These are phyloP conservation scores for Penicillium sp. DNA, from an alignment of 2,329 filamentous ascomycete species.

Conservation along the genomic window DNA sequence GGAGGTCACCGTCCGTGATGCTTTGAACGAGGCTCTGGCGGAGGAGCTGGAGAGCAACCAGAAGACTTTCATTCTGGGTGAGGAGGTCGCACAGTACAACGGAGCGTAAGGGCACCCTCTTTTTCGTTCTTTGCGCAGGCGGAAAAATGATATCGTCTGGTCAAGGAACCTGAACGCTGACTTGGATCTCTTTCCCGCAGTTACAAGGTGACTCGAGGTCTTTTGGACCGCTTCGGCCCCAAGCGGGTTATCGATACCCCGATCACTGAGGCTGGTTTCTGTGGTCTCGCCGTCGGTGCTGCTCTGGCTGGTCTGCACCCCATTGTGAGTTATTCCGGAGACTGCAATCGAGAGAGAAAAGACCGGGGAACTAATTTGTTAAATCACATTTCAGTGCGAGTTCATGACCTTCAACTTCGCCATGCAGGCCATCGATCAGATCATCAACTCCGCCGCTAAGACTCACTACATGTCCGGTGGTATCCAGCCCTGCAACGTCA, in stretches of 20 bases:
- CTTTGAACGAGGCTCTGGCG: conserved; percentile 93
- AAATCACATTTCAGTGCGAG: conserved; percentile 65
- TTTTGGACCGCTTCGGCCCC: conserved; percentile 94
- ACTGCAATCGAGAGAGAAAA: neutral
- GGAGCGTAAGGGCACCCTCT: conserved; percentile 64
- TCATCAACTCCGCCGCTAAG: conserved; percentile 98
- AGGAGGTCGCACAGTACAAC: conserved; percentile 99
- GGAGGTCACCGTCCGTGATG: conserved; percentile 95
- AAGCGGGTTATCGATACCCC: conserved; percentile 97
- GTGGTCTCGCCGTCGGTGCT: conserved; percentile 88
- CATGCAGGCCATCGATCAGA: conserved; percentile 99
- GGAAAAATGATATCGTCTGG: neutral
- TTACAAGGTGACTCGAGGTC: conserved; percentile 99
- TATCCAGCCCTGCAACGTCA: conserved; percentile 99
- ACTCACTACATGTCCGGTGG: conserved; percentile 99
- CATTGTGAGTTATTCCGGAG: conserved; percentile 63
- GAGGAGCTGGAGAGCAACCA: conserved; percentile 94
- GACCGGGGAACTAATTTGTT: conserved; percentile 7
- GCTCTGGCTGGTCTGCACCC: conserved; percentile 92
- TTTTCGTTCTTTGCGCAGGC: conserved; percentile 1
- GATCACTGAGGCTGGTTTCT: conserved; percentile 96
- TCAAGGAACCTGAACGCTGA: conserved; percentile 35
- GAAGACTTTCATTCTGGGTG: conserved; percentile 93
- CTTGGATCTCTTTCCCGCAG: conserved; percentile 37
- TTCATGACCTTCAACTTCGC: conserved; percentile 99